Percentiles rank a stretch among this genome's conserved stretches.
These are phyloP conservation scores for Chaetoceros muelleri DNA, from an alignment of 108 stramenopile species.

Conservation along the genomic window DNA sequence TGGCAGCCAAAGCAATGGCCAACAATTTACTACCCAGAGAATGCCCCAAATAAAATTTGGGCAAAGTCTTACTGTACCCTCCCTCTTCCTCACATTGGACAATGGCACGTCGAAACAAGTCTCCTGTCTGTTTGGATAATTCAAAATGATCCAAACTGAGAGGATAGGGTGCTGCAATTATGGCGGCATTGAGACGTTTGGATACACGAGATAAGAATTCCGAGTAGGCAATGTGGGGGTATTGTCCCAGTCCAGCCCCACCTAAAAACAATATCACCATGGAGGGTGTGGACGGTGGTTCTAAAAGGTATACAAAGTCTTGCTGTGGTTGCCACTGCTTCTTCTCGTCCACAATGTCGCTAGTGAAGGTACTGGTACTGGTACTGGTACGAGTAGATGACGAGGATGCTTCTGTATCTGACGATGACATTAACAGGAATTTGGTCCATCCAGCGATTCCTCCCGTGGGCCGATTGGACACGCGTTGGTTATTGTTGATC, in stretches of 20 bases:
- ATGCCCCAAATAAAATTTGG: constrained; percentile 52
- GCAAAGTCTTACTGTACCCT: constrained; percentile 29
- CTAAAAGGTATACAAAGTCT: constrained; percentile 59
- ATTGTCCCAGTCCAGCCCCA: constrained; percentile 71
- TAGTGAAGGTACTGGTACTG: too few relatives aligned
- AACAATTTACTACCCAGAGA: constrained; percentile 61
- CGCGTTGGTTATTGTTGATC: too few relatives aligned
- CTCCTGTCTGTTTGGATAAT: constrained; percentile 47
- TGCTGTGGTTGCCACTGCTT: constrained; percentile 17
- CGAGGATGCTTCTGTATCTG: too few relatives aligned
- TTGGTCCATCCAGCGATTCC: too few relatives aligned
- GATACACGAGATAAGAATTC: constrained; percentile 42
- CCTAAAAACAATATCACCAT: constrained; percentile 72
- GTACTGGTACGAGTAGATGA: too few relatives aligned
- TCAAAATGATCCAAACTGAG: constrained; percentile 71
- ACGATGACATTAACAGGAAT: too few relatives aligned
- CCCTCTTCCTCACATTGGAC: constrained; percentile 49
- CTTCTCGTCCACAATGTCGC: too few relatives aligned
- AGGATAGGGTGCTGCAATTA: constrained; percentile 62
- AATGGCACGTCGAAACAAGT: constrained; percentile 40
- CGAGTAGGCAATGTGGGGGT: constrained; percentile 71
- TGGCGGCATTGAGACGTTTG: constrained; percentile 44
- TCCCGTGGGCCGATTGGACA: too few relatives aligned
- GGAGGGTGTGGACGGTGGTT: constrained; percentile 56
- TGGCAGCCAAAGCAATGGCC: constrained; percentile 62